Evolutionary conservation across 352 stramenopile species (phyloP), one percentile per base, ranked within the genome.

Genomic region (Pythium angustatum): DNA sequence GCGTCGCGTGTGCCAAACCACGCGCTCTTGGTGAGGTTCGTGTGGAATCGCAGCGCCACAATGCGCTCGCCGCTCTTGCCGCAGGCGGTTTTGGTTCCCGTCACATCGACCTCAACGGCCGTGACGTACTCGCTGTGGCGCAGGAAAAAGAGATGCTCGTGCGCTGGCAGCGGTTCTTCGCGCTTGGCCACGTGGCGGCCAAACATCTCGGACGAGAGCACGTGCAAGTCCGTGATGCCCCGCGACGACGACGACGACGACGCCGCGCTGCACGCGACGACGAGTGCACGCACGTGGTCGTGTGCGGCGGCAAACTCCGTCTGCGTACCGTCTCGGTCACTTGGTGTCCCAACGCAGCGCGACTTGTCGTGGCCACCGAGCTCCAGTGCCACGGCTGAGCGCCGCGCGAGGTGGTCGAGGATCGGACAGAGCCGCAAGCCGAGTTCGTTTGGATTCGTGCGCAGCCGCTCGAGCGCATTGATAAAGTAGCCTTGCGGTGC

Each of bases 81-180:
- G n/a, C n/a, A n/a, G n/a, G n/a, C n/a, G n/a, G 6, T 62, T 52
- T 0, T n/a, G 27, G 36, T 43, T 43, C 36, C 11, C 11, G 11
- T 17, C 11, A 3, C 41, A 17, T 57, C 21, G 2, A 66, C 67
- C 24, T 75, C 71, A 5, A 78, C 59, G 21, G 56, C 45, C 41
- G 58, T 64, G 27, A 78, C 22, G 24, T 71, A 64, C 49, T 77
- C 71, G 30, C 55, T 48, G 15, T 67, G 52, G 31, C 63, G 61
- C 12, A 77, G 55, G 31, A 64, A 68, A 47, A 77, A 71, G n/a
- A 72, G 31, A 27, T 75, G 71, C 33, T 77, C 41, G 9, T 56
- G 51, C 9, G 45, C 10, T 5, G 53, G 54, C 36, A 69, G 38
- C 22, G 62, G 60, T 15, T 72, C 66, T 22, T 73, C 67, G 21